Base-by-base conservation (phyloP, 2,329 filamentous ascomycete species). In the Penicillium sp. region DNA sequence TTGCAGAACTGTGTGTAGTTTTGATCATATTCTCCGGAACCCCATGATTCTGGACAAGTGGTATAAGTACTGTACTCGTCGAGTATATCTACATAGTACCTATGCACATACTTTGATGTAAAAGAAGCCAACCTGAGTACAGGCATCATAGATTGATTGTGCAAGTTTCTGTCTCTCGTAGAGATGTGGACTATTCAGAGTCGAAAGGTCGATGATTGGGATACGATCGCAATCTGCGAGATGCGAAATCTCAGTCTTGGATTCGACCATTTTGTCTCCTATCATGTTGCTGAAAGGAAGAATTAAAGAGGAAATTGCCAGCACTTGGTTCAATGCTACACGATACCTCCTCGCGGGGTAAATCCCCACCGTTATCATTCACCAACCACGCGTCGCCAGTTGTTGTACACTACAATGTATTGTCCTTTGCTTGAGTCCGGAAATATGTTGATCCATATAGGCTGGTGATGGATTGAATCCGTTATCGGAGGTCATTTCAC, bases 71-170 rank as follows among this genome's bases (percentile, higher is more conserved):
- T 10, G n/a, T n/a, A n/a, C n/a, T n/a, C n/a, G n/a, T n/a, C n/a
- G n/a, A n/a, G n/a, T n/a, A n/a, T n/a, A n/a, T n/a, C n/a, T n/a
- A n/a, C n/a, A n/a, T n/a, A n/a, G n/a, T n/a, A n/a, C n/a, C n/a
- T n/a, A 16, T 4, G 16, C n/a, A 3, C 45, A 48, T 55, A 66
- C 55, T 52, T 73, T 66, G 54, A 74, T 63, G 29, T 79, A 78
- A 63, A 81, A 79, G 61, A 79, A 79, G 4, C 78, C 76, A 38
- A 76, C 54, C 61, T 70, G 19, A 65, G 74, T 39, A 72, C 77
- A 69, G 1, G 62, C 66, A 38, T 58, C 74, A 7, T 74, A 70
- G 14, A 80, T 71, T 40, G 75, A 63, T 11, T 63, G 60, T 2
- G 78, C 75, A 4, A 79, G 69, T 7, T 62, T 63, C 44, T 72